Evolutionary conservation across 2,329 filamentous ascomycete species (phyloP).

Genomic region (Aspergillus persii): DNA sequence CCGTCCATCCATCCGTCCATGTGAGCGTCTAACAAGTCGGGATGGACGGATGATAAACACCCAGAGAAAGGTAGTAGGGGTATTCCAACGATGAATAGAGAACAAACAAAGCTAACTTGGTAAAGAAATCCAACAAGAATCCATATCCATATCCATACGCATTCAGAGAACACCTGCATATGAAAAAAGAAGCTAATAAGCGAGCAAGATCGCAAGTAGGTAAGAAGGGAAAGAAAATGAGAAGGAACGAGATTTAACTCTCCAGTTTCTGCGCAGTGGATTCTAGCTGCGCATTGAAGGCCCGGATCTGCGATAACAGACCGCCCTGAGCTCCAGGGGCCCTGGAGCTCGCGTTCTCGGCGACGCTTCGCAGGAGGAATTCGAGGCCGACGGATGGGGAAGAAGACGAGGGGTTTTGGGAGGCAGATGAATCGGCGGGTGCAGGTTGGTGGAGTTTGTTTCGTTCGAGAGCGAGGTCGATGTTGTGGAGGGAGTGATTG

Average conservation of each 20-base stretch:
- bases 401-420: conserved; percentile 7
- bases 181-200: background rate
- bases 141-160: background rate
- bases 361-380: conserved; percentile 43
- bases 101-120: background rate
- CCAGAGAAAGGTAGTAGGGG: background rate
- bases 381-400: conserved; percentile 38
- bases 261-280: conserved; percentile 29
- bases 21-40: background rate
- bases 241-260: conserved; percentile 11
- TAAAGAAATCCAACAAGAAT: background rate
- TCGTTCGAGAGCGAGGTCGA: conserved; percentile 43
- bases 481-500: conserved; percentile 43
- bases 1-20: background rate
- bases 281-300: conserved; percentile 46
- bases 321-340: conserved; percentile 41
- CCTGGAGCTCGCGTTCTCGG: conserved; percentile 39
- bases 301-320: conserved; percentile 39
- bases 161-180: background rate
- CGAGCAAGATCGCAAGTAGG: background rate
- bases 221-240: background rate
- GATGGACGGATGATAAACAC: background rate
- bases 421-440: conserved; percentile 15
- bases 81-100: background rate
- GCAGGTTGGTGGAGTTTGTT: conserved; percentile 23